These are phyloP conservation scores for Babesia sp. DNA, from an alignment of 169 alveolate genomes.

Conservation along the genomic window DNA sequence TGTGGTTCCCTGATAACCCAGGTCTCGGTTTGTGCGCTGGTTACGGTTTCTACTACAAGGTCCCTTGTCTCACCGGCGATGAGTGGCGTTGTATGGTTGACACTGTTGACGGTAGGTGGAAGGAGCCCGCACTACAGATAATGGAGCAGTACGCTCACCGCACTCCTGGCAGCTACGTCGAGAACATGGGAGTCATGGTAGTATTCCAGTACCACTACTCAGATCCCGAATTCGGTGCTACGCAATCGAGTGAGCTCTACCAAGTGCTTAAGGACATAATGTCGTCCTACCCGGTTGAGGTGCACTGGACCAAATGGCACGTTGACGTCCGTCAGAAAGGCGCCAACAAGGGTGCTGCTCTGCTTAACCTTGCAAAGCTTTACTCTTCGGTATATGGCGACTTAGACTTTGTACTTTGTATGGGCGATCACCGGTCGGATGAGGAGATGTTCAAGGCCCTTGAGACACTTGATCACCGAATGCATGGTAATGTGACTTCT, in stretches of 20 bases:
- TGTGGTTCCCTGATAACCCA: slow-evolving; percentile 44
- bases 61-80: slow-evolving; percentile 51
- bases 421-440: slow-evolving; percentile 60
- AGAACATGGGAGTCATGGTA: slow-evolving; percentile 78
- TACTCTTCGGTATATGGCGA: slow-evolving; percentile 53
- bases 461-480: slow-evolving; percentile 23
- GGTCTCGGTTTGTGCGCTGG: slow-evolving; percentile 62
- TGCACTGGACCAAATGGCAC: slow-evolving; percentile 54
- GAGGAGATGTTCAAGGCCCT: slow-evolving; percentile 67
- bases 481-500: neutral
- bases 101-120: slow-evolving; percentile 38
- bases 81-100: slow-evolving; percentile 55
- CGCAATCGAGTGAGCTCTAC: slow-evolving; percentile 84
- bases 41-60: slow-evolving; percentile 35
- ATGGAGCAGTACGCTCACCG: slow-evolving; percentile 72
- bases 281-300: slow-evolving; percentile 71
- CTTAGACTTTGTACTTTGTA: slow-evolving; percentile 54
- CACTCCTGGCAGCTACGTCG: slow-evolving; percentile 87
- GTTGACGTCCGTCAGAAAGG: slow-evolving; percentile 49
- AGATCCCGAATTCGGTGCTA: slow-evolving; percentile 84
- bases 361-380: slow-evolving; percentile 33
- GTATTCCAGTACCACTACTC: slow-evolving; percentile 84
- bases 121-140: slow-evolving; percentile 42
- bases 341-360: slow-evolving; percentile 58
- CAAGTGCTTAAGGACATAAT: slow-evolving; percentile 47